These are phyloP conservation scores for Lentinula lateritia DNA, from an alignment of 768 basidiomycete species.

Conservation along the genomic window DNA sequence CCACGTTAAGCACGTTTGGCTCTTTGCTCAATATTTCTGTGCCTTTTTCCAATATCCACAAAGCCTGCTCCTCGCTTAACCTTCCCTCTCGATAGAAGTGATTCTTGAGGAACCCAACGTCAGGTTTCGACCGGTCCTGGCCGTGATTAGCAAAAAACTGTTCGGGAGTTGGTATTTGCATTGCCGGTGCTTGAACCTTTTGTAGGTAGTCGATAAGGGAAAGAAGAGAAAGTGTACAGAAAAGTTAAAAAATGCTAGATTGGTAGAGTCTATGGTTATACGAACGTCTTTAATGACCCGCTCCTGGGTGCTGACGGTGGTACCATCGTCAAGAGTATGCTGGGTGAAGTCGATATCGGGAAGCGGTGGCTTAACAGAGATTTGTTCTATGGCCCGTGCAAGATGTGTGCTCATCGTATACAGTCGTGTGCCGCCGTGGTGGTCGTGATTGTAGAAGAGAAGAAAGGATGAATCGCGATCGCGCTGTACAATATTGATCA, in stretches of 20 bases:
- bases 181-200: slow-evolving; percentile 99
- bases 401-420: slow-evolving; percentile 45
- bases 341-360: slow-evolving; percentile 86
- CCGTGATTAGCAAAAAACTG: slow-evolving; percentile 80
- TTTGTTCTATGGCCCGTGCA: slow-evolving; percentile 64
- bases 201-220: background rate
- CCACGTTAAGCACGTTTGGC: slow-evolving; percentile 88
- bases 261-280: slow-evolving; percentile 1
- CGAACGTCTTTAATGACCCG: slow-evolving; percentile 93
- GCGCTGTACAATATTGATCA: background rate
- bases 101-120: slow-evolving; percentile 95
- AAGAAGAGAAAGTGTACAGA: background rate
- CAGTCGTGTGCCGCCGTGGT: slow-evolving; percentile 2
- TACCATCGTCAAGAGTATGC: slow-evolving; percentile 90
- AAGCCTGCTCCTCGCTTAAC: slow-evolving; percentile 88
- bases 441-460: slow-evolving; percentile 2
- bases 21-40: slow-evolving; percentile 79
- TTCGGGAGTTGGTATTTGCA: slow-evolving; percentile 84
- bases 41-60: slow-evolving; percentile 89
- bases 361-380: slow-evolving; percentile 44
- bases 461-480: slow-evolving; percentile 5
- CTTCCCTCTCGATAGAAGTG: slow-evolving; percentile 98
- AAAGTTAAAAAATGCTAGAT: background rate
- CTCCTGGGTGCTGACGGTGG: slow-evolving; percentile 87
- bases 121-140: slow-evolving; percentile 84